These are phyloP conservation scores for Leccinellum rugosiceps DNA, from an alignment of 768 basidiomycete genomes.

Conservation along the genomic window DNA sequence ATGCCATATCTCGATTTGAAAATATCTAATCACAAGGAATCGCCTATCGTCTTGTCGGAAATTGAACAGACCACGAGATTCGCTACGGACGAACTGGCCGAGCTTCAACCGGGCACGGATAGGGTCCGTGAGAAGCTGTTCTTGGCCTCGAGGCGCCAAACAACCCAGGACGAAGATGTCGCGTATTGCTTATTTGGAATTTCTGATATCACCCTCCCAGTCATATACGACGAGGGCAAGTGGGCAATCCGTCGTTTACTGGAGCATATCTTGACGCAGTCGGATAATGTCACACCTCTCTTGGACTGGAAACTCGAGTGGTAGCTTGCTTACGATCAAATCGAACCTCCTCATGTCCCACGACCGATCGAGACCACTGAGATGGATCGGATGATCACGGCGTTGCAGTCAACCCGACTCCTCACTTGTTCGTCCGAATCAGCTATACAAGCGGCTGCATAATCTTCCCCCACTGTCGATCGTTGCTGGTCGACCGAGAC, in stretches of 20 bases:
- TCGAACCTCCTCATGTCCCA: neutral
- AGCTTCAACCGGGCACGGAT: neutral
- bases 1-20: neutral
- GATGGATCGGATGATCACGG: neutral
- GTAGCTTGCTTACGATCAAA: neutral
- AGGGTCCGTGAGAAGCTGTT: neutral
- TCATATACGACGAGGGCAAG: neutral
- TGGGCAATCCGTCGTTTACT: neutral
- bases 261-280: neutral
- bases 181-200: neutral
- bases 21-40: neutral
- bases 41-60: neutral
- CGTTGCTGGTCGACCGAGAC: neutral
- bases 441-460: neutral
- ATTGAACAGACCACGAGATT: neutral
- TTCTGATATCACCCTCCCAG: neutral
- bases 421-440: too few species aligned
- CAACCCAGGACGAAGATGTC: neutral
- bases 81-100: neutral
- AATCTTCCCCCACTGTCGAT: neutral
- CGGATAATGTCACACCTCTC: neutral
- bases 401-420: neutral
- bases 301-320: neutral
- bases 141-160: neutral
- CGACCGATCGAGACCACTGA: neutral